These are phyloP conservation scores for Gyrodon lividus DNA, from an alignment of 768 basidiomycete species.

Conservation along the genomic window DNA sequence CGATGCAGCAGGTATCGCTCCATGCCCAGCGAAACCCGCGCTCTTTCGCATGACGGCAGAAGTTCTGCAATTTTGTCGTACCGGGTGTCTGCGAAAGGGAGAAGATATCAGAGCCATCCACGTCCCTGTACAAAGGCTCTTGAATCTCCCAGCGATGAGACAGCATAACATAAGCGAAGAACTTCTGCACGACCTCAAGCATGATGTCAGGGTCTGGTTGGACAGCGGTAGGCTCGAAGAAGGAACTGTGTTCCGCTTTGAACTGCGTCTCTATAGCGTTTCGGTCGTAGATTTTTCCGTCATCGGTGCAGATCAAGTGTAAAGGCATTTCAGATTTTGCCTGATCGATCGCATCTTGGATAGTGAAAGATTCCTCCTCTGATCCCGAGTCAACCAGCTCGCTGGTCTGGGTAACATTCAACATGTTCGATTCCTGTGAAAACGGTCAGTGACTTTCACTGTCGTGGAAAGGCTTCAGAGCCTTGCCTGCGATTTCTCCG, in stretches of 20 bases:
- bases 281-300: conserved; percentile 23
- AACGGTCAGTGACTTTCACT: neutral
- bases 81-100: conserved; percentile 13
- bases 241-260: conserved; percentile 7
- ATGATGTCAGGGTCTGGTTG: conserved; percentile 2
- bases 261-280: conserved; percentile 16
- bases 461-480: too few species aligned
- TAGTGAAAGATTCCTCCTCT: neutral
- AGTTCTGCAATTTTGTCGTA: conserved; percentile 15
- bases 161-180: conserved; percentile 25
- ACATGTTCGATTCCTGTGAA: neutral
- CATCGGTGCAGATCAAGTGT: conserved; percentile 23
- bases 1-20: conserved; percentile 31
- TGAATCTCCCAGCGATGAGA: conserved; percentile 22
- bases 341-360: conserved; percentile 15
- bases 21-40: conserved; percentile 26
- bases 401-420: neutral
- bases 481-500: conserved; percentile 3
- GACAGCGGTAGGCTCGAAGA: conserved; percentile 11
- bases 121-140: conserved; percentile 17
- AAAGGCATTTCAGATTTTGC: conserved; percentile 22
- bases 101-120: conserved; percentile 17
- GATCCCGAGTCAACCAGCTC: neutral
- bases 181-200: conserved; percentile 7
- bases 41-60: conserved; percentile 18